These are phyloP conservation scores for Prunus yedoensis DNA, from an alignment of 331 rosid species.

Conservation along the genomic window DNA sequence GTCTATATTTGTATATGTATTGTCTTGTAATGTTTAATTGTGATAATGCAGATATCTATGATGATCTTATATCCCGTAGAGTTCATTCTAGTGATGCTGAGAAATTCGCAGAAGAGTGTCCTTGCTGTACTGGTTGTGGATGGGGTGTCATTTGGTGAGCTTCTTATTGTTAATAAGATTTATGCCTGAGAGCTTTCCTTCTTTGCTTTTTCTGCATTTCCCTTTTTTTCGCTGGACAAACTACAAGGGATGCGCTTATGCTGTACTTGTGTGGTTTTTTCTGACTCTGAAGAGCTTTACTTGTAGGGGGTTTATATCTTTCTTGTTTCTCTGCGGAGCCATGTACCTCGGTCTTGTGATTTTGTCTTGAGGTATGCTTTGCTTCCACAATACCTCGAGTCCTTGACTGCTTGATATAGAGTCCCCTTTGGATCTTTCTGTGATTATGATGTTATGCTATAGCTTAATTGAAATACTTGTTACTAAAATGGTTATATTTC, in stretches of 20 bases:
- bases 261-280: neutral
- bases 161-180: slow-evolving; percentile 5
- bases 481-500: too few relatives aligned
- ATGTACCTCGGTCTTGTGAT: slow-evolving; percentile 45
- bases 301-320: slow-evolving; percentile 36
- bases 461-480: too few relatives aligned
- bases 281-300: neutral
- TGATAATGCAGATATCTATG: slow-evolving; percentile 66
- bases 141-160: slow-evolving; percentile 97
- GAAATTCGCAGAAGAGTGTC: slow-evolving; percentile 90
- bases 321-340: slow-evolving; percentile 35
- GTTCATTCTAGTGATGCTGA: slow-evolving; percentile 93
- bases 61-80: slow-evolving; percentile 86
- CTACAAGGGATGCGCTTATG: neutral
- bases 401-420: too few relatives aligned
- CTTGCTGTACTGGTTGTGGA: slow-evolving; percentile 87
- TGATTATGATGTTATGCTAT: too few relatives aligned
- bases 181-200: neutral
- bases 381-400: neutral
- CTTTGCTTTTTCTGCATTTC: too few relatives aligned
- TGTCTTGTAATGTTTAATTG: slow-evolving; percentile 19
- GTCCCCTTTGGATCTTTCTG: too few relatives aligned
- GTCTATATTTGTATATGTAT: neutral
- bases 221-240: too few relatives aligned
- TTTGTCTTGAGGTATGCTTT: slow-evolving; percentile 31